phyloP scores from a whole-genome alignment of 2,329 filamentous ascomycete genomes.

The Emmonsiellopsis sp. region DNA sequence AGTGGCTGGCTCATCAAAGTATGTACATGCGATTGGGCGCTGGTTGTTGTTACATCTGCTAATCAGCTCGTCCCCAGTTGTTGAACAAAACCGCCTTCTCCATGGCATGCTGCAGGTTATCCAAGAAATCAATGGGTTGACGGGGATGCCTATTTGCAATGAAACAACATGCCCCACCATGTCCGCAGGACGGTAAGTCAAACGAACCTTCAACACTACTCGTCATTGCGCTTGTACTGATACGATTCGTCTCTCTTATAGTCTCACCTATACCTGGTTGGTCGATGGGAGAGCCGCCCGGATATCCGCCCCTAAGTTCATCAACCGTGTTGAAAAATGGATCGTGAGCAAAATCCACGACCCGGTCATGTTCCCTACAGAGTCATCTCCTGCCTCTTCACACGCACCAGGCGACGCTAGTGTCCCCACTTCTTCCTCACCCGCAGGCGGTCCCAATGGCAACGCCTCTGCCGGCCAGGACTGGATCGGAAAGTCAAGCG shows the following conservation, averaged over 20 bases:
- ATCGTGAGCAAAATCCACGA: slow-evolving; percentile 94
- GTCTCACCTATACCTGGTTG: slow-evolving; percentile 93
- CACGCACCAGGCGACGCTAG: slow-evolving; percentile 47
- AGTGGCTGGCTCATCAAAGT: slow-evolving; percentile 96
- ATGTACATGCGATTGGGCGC: slow-evolving; percentile 20
- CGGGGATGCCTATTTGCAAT: slow-evolving; percentile 71
- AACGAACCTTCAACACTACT: background rate
- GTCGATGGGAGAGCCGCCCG: slow-evolving; percentile 83
- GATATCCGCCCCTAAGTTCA: slow-evolving; percentile 86
- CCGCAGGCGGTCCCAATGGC: slow-evolving; percentile 28
- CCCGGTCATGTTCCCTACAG: slow-evolving; percentile 79
- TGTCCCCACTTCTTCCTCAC: slow-evolving; percentile 36
- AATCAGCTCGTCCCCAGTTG: slow-evolving; percentile 46
- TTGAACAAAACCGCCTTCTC: slow-evolving; percentile 83
- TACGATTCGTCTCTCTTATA: slow-evolving; percentile 25
- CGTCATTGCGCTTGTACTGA: background rate
- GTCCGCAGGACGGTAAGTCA: slow-evolving; percentile 81
- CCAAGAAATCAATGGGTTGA: slow-evolving; percentile 72
- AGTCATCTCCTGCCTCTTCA: slow-evolving; percentile 52
- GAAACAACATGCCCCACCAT: slow-evolving; percentile 75
- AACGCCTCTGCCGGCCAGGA: slow-evolving; percentile 50
- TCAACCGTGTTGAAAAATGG: slow-evolving; percentile 93
- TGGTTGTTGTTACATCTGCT: background rate
- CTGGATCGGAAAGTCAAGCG: slow-evolving; percentile 86
- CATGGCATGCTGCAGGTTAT: slow-evolving; percentile 84